Percentiles rank a stretch among this genome's conserved stretches.
Conservation (phyloP, 225 moss, liverwort and hornwort species). For the Asterella californica region DNA sequence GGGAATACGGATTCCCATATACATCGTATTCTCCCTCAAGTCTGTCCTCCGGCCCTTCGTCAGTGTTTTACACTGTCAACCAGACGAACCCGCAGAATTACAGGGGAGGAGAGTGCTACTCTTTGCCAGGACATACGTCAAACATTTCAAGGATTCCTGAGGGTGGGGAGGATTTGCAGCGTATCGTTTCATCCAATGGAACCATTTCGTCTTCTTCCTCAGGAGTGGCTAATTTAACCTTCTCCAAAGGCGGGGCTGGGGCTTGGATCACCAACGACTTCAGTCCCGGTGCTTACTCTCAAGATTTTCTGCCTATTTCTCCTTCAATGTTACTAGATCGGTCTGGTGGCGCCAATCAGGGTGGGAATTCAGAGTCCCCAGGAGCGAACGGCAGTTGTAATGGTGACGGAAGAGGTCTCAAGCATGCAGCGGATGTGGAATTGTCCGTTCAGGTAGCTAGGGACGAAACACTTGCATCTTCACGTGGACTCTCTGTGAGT, state of each 20-base stretch:
- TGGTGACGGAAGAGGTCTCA: slow-evolving; percentile 21
- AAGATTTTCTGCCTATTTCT: slow-evolving; percentile 13
- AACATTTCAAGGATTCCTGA: slow-evolving; percentile 32
- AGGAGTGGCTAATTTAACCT: slow-evolving; percentile 31
- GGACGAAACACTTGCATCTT: slow-evolving; percentile 20
- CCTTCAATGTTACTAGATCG: slow-evolving; percentile 28
- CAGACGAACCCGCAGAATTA: slow-evolving; percentile 27
- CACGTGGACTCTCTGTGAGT: slow-evolving; percentile 12
- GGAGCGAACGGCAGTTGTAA: neutral
- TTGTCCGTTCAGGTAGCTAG: slow-evolving; percentile 16
- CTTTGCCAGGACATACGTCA: slow-evolving; percentile 17
- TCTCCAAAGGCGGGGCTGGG: slow-evolving; percentile 30
- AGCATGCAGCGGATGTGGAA: slow-evolving; percentile 15
- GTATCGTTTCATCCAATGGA: slow-evolving; percentile 22
- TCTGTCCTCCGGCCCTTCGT: slow-evolving; percentile 26
- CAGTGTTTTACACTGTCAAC: slow-evolving; percentile 37
- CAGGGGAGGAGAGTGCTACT: slow-evolving; percentile 32
- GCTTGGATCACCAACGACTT: slow-evolving; percentile 20
- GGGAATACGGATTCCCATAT: slow-evolving; percentile 36
- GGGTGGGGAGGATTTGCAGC: slow-evolving; percentile 36
- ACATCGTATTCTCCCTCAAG: slow-evolving; percentile 30
- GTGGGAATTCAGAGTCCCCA: slow-evolving; percentile 10
- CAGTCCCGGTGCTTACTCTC: slow-evolving; percentile 16
- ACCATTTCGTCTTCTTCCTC: slow-evolving; percentile 14
- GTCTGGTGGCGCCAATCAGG: slow-evolving; percentile 17